Base-by-base conservation (phyloP, 1,284 basidiomycete species). In the Kalmanozyma brasiliensis region DNA sequence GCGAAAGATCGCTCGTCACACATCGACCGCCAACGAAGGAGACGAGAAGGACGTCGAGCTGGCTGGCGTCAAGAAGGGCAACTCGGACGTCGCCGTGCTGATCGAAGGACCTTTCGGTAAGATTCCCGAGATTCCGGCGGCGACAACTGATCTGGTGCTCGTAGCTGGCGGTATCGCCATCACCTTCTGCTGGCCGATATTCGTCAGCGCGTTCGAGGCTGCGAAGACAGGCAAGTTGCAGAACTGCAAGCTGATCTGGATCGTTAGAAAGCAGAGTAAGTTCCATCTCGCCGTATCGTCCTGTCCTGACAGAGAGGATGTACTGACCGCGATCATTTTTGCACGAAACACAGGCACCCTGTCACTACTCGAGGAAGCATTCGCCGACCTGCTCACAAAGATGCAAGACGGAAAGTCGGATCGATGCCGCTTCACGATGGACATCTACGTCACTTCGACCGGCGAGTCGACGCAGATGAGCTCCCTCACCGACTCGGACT, bases 81-180 rank as follows among this genome's bases (percentile, higher is more conserved):
- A 8, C 1, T 20, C 29, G 3, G 46, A 49, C 2, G 38, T 65
- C 7, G 48, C 45, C 9, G 61, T 74, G 16, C 29, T 76, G 38
- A 32, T 76, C 24, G 74, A 76, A 22, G 73, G 74, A n/a, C 73
- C 73, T 3, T 76, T 69, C 23, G 63, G 64, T 2, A 8, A 38
- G 17, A 45, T 37, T 3, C 55, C 55, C n/a, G 38, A 65, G 24
- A 30, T 46, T 14, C 34, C 49, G 4, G 33, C 45, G 13, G 48
- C 43, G 13, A 48, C 43, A 10, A 48, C 48, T 1, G 34, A 64
- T 17, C 24, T 64, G 19, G 49, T 68, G 2, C 43, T 75, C 29
- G 58, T 63, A 6, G 44, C 69, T 2, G 73, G 73, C 6, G 74
- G 74, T 26, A 65, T 77, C 17, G 74, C 70, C 1, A 64, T 77